Conservation (phyloP, 1,139 yeast genomes). For the Scheffersomyces parashehatae region DNA sequence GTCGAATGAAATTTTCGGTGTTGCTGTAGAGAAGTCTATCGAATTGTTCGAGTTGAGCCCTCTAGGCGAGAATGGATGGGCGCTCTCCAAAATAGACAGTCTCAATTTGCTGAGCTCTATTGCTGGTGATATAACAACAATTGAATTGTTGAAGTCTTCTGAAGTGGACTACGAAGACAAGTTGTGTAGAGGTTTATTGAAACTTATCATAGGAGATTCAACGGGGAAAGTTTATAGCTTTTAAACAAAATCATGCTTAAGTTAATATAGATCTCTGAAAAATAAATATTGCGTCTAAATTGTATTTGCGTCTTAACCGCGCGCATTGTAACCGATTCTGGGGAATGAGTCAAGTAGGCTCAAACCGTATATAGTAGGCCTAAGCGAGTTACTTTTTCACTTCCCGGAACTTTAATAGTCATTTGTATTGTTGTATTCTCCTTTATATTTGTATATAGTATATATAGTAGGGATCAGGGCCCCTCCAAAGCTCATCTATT, state of each 20-base stretch:
- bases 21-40: conserved; percentile 21
- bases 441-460: no score
- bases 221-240: conserved; percentile 37
- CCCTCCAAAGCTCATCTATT: no score
- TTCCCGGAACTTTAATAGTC: no score
- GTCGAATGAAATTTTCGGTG: conserved; percentile 37
- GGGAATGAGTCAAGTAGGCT: no score
- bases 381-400: no score
- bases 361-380: no score
- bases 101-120: conserved; percentile 14
- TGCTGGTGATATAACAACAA: conserved; percentile 8
- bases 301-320: no score
- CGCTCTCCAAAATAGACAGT: conserved; percentile 16
- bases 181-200: conserved; percentile 33
- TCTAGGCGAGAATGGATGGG: conserved; percentile 22
- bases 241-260: conserved; percentile 4
- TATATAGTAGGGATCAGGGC: no score
- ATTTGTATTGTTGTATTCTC: no score
- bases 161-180: conserved; percentile 39
- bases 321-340: no score
- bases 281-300: no score
- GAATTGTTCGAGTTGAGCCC: conserved; percentile 30
- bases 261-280: no score
- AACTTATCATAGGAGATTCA: conserved; percentile 38
- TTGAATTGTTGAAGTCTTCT: conserved; percentile 30